These are phyloP conservation scores for Fusarium sp. DNA, from an alignment of 2,329 filamentous ascomycete genomes.

Conservation along the genomic window DNA sequence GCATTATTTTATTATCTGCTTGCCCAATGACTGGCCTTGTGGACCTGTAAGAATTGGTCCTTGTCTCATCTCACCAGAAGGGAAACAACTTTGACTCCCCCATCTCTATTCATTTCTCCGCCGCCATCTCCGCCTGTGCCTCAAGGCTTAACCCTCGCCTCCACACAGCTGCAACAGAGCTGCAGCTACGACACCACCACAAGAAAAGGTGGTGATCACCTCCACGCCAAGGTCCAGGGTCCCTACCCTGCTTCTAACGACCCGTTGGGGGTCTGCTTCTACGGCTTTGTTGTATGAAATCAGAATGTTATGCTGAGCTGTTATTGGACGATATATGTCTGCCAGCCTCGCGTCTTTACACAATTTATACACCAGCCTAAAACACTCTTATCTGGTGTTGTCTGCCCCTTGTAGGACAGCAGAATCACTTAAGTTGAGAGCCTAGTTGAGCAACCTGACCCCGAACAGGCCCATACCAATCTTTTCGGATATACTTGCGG, in stretches of 20 bases:
- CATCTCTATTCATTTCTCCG: slow-evolving; percentile 1
- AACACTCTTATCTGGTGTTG: slow-evolving; percentile 14
- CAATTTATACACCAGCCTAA: slow-evolving; percentile 11
- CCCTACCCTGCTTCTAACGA: slow-evolving; percentile 33
- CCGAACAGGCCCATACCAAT: not conserved
- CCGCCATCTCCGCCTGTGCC: slow-evolving; percentile 14
- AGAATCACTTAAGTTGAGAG: slow-evolving; percentile 7
- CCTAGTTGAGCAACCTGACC: not conserved
- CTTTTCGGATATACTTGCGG: not conserved
- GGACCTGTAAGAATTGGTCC: slow-evolving; percentile 1
- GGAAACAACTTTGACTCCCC: slow-evolving; percentile 13
- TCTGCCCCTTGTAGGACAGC: not conserved
- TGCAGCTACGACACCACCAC: slow-evolving; percentile 36
- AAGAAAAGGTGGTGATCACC: slow-evolving; percentile 39
- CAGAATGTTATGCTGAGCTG: not conserved
- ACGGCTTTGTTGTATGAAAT: slow-evolving; percentile 31
- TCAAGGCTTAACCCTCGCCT: slow-evolving; percentile 9
- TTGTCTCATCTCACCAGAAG: slow-evolving; percentile 10
- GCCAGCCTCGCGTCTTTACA: slow-evolving; percentile 19
- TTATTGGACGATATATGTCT: slow-evolving; percentile 8
- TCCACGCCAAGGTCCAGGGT: slow-evolving; percentile 41
- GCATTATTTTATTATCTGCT: slow-evolving; percentile 7
- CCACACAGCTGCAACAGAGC: slow-evolving; percentile 21
- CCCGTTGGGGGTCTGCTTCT: slow-evolving; percentile 32
- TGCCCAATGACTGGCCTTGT: slow-evolving; percentile 13